phyloP scores from a whole-genome alignment of 1,284 basidiomycete species.

The Trametes hirsuta region DNA sequence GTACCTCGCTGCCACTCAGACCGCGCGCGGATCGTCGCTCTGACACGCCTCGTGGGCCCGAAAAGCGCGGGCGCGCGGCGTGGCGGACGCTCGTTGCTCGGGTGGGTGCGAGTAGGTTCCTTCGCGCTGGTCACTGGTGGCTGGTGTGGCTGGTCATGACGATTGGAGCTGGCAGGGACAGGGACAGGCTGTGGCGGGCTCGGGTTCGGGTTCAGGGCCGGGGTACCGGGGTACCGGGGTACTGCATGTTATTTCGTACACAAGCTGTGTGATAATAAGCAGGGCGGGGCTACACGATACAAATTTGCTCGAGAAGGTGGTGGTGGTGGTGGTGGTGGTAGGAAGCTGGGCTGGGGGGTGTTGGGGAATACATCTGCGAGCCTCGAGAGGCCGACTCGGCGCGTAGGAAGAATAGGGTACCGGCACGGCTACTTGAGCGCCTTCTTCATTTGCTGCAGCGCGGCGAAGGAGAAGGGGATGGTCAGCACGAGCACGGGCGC shows the following conservation, averaged over 20 bases:
- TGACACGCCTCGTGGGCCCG: conserved; percentile 9
- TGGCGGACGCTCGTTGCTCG: no score
- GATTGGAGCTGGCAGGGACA: no score
- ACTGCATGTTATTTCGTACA: background rate
- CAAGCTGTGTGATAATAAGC: conserved; percentile 5
- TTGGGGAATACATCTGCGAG: conserved; percentile 18
- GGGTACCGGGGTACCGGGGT: no score
- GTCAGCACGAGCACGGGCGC: background rate
- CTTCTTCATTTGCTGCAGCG: conserved; percentile 71
- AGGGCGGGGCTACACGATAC: conserved; percentile 24
- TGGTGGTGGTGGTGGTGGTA: no score
- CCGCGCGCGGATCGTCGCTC: conserved; percentile 7
- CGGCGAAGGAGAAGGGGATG: background rate
- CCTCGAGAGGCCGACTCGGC: background rate
- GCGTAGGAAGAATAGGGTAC: background rate
- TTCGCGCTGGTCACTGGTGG: no score
- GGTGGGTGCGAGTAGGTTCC: background rate
- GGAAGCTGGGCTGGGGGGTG: background rate
- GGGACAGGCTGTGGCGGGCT: no score
- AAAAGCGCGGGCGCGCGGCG: conserved; percentile 1
- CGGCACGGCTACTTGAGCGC: conserved; percentile 58
- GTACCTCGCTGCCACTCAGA: conserved; percentile 1
- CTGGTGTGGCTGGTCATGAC: no score
- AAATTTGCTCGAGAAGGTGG: background rate
- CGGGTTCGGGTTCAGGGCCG: no score